phyloP scores from a whole-genome alignment of 805 yeast genomes.

The Candida suzukii region DNA sequence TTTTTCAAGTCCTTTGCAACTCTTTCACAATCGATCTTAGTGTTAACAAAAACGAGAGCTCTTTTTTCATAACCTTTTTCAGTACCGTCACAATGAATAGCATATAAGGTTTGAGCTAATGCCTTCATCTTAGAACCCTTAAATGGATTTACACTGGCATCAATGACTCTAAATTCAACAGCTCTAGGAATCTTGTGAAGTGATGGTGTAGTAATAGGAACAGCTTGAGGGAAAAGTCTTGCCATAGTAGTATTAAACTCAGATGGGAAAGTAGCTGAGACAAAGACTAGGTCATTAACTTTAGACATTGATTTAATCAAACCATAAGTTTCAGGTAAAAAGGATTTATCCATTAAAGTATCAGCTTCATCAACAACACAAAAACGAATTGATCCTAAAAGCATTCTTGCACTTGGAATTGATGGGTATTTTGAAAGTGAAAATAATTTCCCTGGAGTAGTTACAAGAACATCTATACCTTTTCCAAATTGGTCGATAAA shows the following conservation, averaged over 20 bases:
- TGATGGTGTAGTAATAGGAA: slow-evolving; percentile 68
- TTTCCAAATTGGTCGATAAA: slow-evolving; percentile 39
- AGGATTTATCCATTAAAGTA: slow-evolving; percentile 77
- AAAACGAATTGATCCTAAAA: slow-evolving; percentile 41
- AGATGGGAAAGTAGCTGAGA: slow-evolving; percentile 87
- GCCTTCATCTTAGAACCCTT: slow-evolving; percentile 80
- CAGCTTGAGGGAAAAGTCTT: slow-evolving; percentile 55
- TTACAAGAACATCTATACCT: slow-evolving; percentile 71
- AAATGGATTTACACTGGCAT: slow-evolving; percentile 73
- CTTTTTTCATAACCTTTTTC: slow-evolving; percentile 74
- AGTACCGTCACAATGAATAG: slow-evolving; percentile 77
- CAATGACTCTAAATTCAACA: slow-evolving; percentile 66
- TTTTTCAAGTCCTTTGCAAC: slow-evolving; percentile 47
- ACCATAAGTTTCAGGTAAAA: slow-evolving; percentile 56
- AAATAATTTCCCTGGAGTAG: slow-evolving; percentile 74
- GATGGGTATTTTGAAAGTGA: slow-evolving; percentile 25
- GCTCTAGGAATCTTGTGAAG: slow-evolving; percentile 79
- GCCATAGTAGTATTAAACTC: slow-evolving; percentile 59
- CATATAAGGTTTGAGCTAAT: slow-evolving; percentile 80
- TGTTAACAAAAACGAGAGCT: slow-evolving; percentile 79
- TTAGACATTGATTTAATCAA: slow-evolving; percentile 42
- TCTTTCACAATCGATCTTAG: slow-evolving; percentile 52
- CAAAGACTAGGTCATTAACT: slow-evolving; percentile 60
- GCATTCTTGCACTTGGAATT: slow-evolving; percentile 25
- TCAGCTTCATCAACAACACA: slow-evolving; percentile 92